Conservation (phyloP, 768 basidiomycete genomes). For the Kwoniella bestiolae region DNA sequence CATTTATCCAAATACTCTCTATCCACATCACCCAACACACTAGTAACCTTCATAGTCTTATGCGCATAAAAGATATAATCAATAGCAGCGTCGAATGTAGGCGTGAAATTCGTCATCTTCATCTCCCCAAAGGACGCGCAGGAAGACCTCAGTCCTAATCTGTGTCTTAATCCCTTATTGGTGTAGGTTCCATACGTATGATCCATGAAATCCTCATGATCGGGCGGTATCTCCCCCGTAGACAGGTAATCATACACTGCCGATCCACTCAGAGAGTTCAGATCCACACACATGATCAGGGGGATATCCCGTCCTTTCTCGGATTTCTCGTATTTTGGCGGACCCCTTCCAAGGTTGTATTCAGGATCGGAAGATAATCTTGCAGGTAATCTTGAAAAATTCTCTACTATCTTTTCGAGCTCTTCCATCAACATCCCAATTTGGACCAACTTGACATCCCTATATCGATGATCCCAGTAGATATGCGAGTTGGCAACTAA, state of each 20-base stretch:
- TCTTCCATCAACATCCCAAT: constrained; percentile 90
- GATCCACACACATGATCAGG: constrained; percentile 88
- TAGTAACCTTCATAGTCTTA: constrained; percentile 72
- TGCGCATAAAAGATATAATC: constrained; percentile 95
- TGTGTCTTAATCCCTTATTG: constrained; percentile 74
- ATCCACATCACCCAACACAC: constrained; percentile 88
- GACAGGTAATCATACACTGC: constrained; percentile 91
- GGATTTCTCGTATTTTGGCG: constrained; percentile 43
- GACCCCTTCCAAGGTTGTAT: constrained; percentile 41
- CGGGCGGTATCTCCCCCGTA: constrained; percentile 66
- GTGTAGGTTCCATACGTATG: constrained; percentile 92
- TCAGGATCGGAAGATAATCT: constrained; percentile 50
- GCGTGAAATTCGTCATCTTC: constrained; percentile 85
- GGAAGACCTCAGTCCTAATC: constrained; percentile 79
- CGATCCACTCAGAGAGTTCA: constrained; percentile 83
- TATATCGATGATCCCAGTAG: constrained; percentile 86
- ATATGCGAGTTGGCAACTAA: constrained; percentile 90
- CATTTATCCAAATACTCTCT: constrained; percentile 79
- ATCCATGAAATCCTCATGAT: constrained; percentile 89
- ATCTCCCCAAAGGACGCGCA: constrained; percentile 69
- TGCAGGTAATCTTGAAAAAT: constrained; percentile 82
- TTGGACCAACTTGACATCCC: constrained; percentile 98
- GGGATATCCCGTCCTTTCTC: constrained; percentile 80
- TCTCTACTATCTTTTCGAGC: constrained; percentile 81
- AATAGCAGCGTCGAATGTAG: constrained; percentile 80